Conservation (phyloP, 176 grass and related monocot species). For the Areca catechu region DNA sequence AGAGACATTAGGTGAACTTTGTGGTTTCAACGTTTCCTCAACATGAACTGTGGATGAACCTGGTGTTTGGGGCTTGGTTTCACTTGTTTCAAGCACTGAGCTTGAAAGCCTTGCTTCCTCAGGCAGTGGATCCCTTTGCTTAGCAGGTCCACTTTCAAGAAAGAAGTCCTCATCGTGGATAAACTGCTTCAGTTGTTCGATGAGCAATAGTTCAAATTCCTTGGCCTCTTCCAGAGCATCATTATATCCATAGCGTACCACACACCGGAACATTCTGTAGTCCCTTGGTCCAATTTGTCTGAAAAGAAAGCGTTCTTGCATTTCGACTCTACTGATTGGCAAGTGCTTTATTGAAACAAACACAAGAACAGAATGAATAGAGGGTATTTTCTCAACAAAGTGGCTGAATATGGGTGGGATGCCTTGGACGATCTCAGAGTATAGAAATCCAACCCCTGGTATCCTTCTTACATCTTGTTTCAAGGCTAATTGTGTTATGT, state of each 20-base stretch:
- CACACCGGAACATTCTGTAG: conserved; percentile 45
- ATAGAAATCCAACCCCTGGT: too few relatives aligned
- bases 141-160: conserved; percentile 10
- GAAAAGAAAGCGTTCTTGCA: conserved; percentile 55
- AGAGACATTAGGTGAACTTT: too few relatives aligned
- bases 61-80: conserved; percentile 16
- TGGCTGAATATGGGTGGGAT: too few relatives aligned
- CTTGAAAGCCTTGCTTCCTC: not conserved
- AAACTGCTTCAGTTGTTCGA: conserved; percentile 48
- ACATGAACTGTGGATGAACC: conserved; percentile 4
- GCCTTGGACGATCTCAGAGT: too few relatives aligned
- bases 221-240: conserved; percentile 44
- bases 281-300: conserved; percentile 15
- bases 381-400: not conserved
- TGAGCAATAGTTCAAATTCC: conserved; percentile 30
- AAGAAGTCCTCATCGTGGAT: conserved; percentile 43
- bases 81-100: not conserved
- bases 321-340: conserved; percentile 44
- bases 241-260: conserved; percentile 65
- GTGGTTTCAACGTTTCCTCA: conserved; percentile 31
- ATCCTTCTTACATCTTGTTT: too few relatives aligned
- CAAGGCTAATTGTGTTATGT: too few relatives aligned
- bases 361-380: conserved; percentile 50
- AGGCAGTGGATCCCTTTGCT: conserved; percentile 18
- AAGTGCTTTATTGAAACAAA: conserved; percentile 72